Base-by-base conservation (phyloP, 257 asterid genomes). In the Salvia hispanica region DNA sequence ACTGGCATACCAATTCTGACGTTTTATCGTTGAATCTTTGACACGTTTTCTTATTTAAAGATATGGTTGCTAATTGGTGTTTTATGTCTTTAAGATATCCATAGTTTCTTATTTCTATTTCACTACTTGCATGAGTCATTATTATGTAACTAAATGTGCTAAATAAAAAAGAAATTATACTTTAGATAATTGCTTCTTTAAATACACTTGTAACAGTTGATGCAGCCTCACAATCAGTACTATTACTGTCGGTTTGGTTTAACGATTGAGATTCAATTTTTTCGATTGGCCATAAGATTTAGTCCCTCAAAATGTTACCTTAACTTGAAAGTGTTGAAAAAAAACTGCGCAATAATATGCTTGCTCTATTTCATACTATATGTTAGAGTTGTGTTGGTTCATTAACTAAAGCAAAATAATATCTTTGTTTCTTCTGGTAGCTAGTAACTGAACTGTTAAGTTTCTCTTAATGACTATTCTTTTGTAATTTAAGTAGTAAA, bases 1-100 rank as follows among this genome's bases (percentile, higher is more conserved):
- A 18, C 43, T 2, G 61, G 6, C 37, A 45, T 52, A 52, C 34
- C 28, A 57, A 3, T 58, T 16, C 39, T 37, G 45, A 11, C 8
- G 1, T 68, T 31, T 2, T 47, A 67, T 16, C 25, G 52, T 69
- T 57, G 46, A 44, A 33, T 43, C 36, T 31, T 68, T 18, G 46
- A 56, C 15, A 37, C 18, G n/a, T 53, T 66, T 15, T 40, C 64
- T 47, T 31, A 18, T 14, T 56, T 16, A 9, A 16, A 16, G 12
- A 9, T 7, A 51, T 51, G 72, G 47, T 40, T 18, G 40, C 62
- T 51, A 15, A 14, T 39, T 3, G 36, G 43, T 5, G 4, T 14
- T 4, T 1, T 25, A 56, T 12, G 52, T 52, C 55, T 13, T 16
- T 33, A 16, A 5, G 71, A 21, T 52, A 37, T 16, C 42, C 48